phyloP scores from a whole-genome alignment of 495 filamentous ascomycete species.

The Aspergillus conjunctus region DNA sequence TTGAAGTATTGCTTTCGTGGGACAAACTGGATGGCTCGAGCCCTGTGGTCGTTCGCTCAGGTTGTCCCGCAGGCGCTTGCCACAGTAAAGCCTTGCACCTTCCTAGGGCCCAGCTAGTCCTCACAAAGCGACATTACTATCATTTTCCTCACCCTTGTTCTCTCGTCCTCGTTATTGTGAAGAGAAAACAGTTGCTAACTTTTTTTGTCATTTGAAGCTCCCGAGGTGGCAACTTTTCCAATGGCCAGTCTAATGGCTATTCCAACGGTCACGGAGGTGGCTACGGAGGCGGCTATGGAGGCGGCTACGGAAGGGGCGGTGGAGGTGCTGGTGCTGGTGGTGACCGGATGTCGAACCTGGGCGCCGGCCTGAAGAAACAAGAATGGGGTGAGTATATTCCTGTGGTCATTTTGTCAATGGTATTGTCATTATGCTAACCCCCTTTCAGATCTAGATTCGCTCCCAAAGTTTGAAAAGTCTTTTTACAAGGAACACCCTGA shows the following conservation, averaged over 20 bases:
- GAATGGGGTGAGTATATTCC: constrained; percentile 69
- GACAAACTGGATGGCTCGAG: background rate
- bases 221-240: constrained; percentile 40
- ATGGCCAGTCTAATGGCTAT: constrained; percentile 56
- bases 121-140: background rate
- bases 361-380: constrained; percentile 80
- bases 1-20: background rate
- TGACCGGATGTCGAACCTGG: constrained; percentile 93
- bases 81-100: background rate
- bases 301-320: constrained; percentile 50
- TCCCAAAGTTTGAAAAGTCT: constrained; percentile 98
- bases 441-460: constrained; percentile 64
- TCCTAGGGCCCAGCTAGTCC: background rate
- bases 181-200: constrained; percentile 11
- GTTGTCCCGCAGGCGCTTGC: background rate
- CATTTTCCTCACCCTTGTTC: background rate
- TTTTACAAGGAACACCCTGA: constrained; percentile 95
- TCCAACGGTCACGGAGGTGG: constrained; percentile 33
- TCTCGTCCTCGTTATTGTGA: background rate
- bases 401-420: background rate
- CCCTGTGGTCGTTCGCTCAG: background rate
- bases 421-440: constrained; percentile 30
- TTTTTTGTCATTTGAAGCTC: constrained; percentile 31
- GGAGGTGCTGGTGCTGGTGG: constrained; percentile 70
- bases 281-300: constrained; percentile 47